Evolutionary conservation across 2,329 filamentous ascomycete species (phyloP).

Genomic region (Penicillium capsulatum): DNA sequence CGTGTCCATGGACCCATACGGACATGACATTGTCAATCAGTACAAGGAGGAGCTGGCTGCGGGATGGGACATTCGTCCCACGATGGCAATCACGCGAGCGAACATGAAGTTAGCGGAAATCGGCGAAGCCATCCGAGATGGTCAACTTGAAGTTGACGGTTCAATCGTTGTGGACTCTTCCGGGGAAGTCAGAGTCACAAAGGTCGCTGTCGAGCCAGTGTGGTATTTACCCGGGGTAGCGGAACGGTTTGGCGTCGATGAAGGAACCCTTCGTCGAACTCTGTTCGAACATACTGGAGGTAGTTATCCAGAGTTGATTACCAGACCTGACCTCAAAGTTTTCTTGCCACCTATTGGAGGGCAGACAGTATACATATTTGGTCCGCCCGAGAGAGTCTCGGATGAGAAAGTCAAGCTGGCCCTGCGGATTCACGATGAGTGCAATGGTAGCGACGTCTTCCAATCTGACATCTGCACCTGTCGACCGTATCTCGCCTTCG

Average conservation of each 20-base stretch:
- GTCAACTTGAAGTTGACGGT: conserved; percentile 73
- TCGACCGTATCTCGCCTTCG: conserved; percentile 85
- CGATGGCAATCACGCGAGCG: conserved; percentile 85
- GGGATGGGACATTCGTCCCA: conserved; percentile 70
- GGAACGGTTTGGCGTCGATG: conserved; percentile 87
- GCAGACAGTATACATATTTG: conserved; percentile 94
- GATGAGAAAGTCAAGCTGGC: conserved; percentile 77
- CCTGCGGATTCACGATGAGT: conserved; percentile 80
- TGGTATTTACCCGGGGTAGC: conserved; percentile 87
- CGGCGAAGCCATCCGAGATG: conserved; percentile 76
- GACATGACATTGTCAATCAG: conserved; percentile 79
- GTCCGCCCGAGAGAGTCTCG: conserved; percentile 88
- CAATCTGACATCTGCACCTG: conserved; percentile 98
- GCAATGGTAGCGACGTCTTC: conserved; percentile 96
- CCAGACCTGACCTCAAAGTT: conserved; percentile 86
- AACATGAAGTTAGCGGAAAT: conserved; percentile 97
- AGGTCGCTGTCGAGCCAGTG: conserved; percentile 92
- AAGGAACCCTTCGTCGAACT: conserved; percentile 77
- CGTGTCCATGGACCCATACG: conserved; percentile 93
- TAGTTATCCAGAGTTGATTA: conserved; percentile 95
- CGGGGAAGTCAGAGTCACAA: conserved; percentile 89
- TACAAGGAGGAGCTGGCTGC: conserved; percentile 73
- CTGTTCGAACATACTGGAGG: conserved; percentile 95
- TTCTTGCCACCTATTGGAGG: conserved; percentile 95
- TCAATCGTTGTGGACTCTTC: conserved; percentile 82